Conservation (phyloP, 2,329 filamentous ascomycete genomes). For the Xylariaceae sp. region DNA sequence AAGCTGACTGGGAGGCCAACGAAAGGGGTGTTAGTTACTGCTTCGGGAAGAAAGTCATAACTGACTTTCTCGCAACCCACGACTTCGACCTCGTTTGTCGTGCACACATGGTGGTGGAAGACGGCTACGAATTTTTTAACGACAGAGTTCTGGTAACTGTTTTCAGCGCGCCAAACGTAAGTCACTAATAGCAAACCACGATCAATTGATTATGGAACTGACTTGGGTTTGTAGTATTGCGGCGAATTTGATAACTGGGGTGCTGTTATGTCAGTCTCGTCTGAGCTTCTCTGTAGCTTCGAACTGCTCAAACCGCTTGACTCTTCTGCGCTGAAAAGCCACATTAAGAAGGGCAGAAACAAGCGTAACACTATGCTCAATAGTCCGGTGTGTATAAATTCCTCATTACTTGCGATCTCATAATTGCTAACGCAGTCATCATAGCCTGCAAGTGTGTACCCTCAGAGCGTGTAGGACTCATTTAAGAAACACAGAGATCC, state of each 20-base stretch:
- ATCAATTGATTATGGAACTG: constrained; percentile 30
- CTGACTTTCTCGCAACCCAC: constrained; percentile 90
- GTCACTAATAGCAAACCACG: constrained; percentile 42
- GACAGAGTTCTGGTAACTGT: constrained; percentile 95
- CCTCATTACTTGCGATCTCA: neutral
- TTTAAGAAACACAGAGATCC: constrained; percentile 3
- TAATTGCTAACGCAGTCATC: constrained; percentile 22
- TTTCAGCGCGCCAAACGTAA: constrained; percentile 95
- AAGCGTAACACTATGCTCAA: constrained; percentile 95
- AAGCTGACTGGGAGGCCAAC: constrained; percentile 96
- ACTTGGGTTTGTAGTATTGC: constrained; percentile 71
- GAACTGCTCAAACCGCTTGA: constrained; percentile 96
- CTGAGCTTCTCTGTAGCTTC: constrained; percentile 93
- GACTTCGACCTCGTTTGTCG: constrained; percentile 98
- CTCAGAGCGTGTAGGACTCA: constrained; percentile 58
- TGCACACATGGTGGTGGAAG: constrained; percentile 98
- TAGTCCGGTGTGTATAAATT: constrained; percentile 76
- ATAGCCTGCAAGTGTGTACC: constrained; percentile 61
- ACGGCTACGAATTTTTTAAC: constrained; percentile 98
- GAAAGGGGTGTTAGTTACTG: constrained; percentile 97
- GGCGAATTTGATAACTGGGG: constrained; percentile 99
- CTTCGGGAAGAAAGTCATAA: constrained; percentile 97
- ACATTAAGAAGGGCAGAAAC: constrained; percentile 97
- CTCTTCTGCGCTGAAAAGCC: constrained; percentile 93
- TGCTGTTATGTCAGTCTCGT: constrained; percentile 96